phyloP scores from a whole-genome alignment of 2,329 filamentous ascomycete species.

The Monilinia fructicola region DNA sequence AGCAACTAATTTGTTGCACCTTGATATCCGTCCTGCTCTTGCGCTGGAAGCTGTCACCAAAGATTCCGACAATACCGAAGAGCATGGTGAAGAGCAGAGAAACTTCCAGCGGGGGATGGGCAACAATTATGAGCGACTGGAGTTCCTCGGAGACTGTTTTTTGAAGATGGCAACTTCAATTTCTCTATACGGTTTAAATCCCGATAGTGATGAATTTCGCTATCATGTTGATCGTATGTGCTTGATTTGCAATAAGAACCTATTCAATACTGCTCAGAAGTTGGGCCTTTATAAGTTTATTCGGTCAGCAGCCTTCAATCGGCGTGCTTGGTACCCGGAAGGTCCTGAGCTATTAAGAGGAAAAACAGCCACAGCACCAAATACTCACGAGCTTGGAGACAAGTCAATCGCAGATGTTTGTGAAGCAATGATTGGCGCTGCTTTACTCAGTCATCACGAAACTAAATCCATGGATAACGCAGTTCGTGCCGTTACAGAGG shows the following conservation, averaged over 20 bases:
- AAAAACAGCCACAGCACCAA: constrained; percentile 58
- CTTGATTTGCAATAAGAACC: constrained; percentile 86
- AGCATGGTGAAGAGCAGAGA: constrained; percentile 64
- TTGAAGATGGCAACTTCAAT: constrained; percentile 96
- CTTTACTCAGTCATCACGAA: constrained; percentile 54
- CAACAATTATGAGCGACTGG: constrained; percentile 89
- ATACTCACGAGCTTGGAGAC: constrained; percentile 70
- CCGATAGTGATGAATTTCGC: constrained; percentile 77
- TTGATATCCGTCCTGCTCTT: constrained; percentile 64
- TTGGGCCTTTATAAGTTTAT: constrained; percentile 71
- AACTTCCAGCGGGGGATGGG: constrained; percentile 86
- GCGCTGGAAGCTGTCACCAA: constrained; percentile 92
- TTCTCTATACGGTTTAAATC: constrained; percentile 73
- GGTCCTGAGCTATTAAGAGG: constrained; percentile 72
- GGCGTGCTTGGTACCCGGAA: constrained; percentile 80
- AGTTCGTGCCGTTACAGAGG: constrained; percentile 61
- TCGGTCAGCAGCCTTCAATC: constrained; percentile 77
- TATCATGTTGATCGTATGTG: constrained; percentile 91
- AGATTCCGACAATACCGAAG: constrained; percentile 80
- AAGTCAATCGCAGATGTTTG: constrained; percentile 95
- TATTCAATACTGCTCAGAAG: constrained; percentile 74
- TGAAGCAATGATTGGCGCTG: constrained; percentile 89
- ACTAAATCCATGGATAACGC: constrained; percentile 54
- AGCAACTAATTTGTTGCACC: constrained; percentile 62
- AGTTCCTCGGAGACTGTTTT: constrained; percentile 91